phyloP scores from a whole-genome alignment of 352 stramenopile genomes.

The Phytophthora syringae region DNA sequence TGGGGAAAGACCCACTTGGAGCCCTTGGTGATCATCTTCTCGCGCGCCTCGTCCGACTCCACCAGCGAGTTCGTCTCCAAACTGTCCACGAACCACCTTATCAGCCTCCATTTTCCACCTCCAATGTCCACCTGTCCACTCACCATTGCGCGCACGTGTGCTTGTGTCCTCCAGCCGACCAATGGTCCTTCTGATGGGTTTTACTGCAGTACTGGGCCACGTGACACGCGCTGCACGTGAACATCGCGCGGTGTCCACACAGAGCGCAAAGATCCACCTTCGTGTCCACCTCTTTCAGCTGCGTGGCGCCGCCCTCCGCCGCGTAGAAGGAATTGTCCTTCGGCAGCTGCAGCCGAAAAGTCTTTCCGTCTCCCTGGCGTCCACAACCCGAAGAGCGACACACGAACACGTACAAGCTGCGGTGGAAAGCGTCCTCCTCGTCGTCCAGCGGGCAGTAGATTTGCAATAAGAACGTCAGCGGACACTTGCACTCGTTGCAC shows the following conservation, averaged over 20 bases:
- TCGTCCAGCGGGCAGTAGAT: constrained; percentile 94
- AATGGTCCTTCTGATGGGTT: constrained; percentile 83
- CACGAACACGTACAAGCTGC: constrained; percentile 93
- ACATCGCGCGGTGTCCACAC: constrained; percentile 64
- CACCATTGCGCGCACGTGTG: constrained; percentile 64
- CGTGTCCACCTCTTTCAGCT: constrained; percentile 20
- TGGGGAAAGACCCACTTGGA: constrained; percentile 82
- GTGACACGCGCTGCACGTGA: constrained; percentile 78
- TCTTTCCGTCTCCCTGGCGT: constrained; percentile 64
- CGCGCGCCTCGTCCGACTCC: constrained; percentile 38
- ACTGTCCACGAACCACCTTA: constrained; percentile 20
- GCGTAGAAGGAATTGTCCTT: constrained; percentile 92
- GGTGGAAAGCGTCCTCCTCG: constrained; percentile 90
- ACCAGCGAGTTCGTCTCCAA: constrained; percentile 46
- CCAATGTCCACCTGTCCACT: constrained; percentile 5
- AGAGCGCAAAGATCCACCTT: constrained; percentile 51
- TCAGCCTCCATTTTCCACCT: not conserved
- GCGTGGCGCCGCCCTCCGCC: constrained; percentile 43
- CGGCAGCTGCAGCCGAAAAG: constrained; percentile 89
- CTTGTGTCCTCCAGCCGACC: constrained; percentile 72
- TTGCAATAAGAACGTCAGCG: constrained; percentile 88
- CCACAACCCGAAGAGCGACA: constrained; percentile 78
- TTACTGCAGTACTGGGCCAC: constrained; percentile 84
- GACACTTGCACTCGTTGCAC: constrained; percentile 53
- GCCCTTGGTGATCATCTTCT: constrained; percentile 51